Evolutionary conservation across 2,329 filamentous ascomycete species (phyloP).

Genomic region (Colletotrichum sp.): DNA sequence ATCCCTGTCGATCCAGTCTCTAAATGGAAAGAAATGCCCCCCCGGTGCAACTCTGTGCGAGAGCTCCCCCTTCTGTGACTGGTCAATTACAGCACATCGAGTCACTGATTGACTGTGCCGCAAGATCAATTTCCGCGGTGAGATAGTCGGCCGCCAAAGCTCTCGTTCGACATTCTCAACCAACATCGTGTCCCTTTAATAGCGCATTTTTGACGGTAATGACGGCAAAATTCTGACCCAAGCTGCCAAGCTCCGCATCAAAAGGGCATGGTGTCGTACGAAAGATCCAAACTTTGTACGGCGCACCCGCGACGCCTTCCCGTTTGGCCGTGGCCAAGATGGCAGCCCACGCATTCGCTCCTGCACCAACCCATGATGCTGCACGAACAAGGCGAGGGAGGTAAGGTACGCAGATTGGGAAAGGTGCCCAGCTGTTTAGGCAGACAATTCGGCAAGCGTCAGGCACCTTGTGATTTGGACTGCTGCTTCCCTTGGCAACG

Average conservation of each 20-base stretch:
- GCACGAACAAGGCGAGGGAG: neutral
- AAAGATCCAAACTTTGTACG: neutral
- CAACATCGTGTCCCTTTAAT: neutral
- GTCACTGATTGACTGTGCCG: constrained; percentile 8
- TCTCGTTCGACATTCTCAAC: neutral
- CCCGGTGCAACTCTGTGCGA: neutral
- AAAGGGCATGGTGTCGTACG: neutral
- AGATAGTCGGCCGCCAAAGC: neutral
- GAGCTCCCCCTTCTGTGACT: neutral
- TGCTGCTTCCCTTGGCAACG: neutral
- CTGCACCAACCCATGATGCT: neutral
- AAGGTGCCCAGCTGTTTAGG: neutral
- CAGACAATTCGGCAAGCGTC: neutral
- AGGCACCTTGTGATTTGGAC: neutral
- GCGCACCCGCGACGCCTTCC: neutral
- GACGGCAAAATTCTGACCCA: neutral
- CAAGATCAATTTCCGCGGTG: neutral
- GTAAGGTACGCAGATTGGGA: neutral
- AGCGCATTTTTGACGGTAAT: neutral
- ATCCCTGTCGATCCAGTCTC: neutral
- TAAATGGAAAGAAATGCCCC: neutral
- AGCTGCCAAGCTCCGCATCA: neutral
- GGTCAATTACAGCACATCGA: neutral
- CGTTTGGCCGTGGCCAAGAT: neutral
- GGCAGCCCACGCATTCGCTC: neutral